Base-by-base conservation (phyloP, 2,329 filamentous ascomycete genomes). In the Pseudogymnoascus sp. region DNA sequence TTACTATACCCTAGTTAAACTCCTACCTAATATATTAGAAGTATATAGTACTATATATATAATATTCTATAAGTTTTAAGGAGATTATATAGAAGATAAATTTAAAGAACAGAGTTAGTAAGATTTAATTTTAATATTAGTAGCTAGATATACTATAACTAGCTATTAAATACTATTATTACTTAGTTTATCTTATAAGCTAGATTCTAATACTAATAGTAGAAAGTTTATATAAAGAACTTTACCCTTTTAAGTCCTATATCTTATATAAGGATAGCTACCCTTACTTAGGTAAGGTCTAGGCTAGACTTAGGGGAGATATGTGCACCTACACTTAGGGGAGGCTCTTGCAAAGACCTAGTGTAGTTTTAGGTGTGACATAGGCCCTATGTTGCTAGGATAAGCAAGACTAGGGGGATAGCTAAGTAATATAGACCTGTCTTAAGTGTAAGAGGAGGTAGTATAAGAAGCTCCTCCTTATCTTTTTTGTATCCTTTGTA, bases 41-140 rank as follows among this genome's bases (percentile, higher is more conserved):
- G 35, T 58, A 65, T 62, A 15, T 42, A 29, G 9, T 59, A 42
- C 62, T 60, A 62, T 10, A 60, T 37, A 36, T 60, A 65, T 3
- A 60, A 65, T 40, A 60, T 45, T 33, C 58, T 42, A 35, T 65
- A 62, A 36, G 58, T 61, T 31, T 58, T 60, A 18, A 65, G 33
- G 18, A 65, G 60, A 29, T 65, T 58, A 37, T 65, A 62, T n/a
- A n/a, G 29, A 59, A 65, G 45, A 64, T 58, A 6, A 29, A 59
- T 39, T 62, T 62, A 21, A 15, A 8, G 35, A 39, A 58, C 15
- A 9, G 1, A 37, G 35, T 37, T 60, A 58, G 55, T 12, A 13
- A 9, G 15, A 35, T 55, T n/a, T 15, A 21, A 18, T 35, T 48
- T 13, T 12, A 27, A 35, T n/a, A 5, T 5, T 15, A 21, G 29